Evolutionary conservation across 108 stramenopile genomes (phyloP).

Genomic region (Cyclotella kingstonii): DNA sequence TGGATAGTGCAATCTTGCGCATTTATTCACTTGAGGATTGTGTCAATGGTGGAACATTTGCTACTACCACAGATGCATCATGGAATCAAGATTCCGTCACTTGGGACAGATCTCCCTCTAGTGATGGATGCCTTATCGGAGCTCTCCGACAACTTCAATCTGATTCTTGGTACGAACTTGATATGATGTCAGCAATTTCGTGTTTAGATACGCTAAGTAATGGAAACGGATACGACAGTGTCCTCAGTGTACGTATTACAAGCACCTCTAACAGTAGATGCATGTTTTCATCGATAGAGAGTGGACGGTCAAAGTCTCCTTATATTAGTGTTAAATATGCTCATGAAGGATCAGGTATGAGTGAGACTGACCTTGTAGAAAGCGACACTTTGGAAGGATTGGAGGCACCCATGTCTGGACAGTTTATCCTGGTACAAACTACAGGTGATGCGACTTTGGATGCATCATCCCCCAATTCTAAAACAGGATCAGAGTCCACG

Average conservation of each 20-base stretch:
- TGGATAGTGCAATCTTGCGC: conserved; percentile 7
- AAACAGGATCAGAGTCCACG: background rate
- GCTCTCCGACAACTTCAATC: background rate
- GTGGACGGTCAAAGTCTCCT: conserved; percentile 16
- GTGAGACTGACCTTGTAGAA: too few relatives aligned
- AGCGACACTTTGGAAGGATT: background rate
- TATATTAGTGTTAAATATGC: conserved; percentile 10
- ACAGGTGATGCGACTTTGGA: conserved; percentile 18
- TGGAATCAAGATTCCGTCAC: conserved; percentile 17
- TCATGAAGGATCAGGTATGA: too few relatives aligned
- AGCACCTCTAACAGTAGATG: conserved; percentile 8
- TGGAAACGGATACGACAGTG: background rate
- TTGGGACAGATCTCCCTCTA: conserved; percentile 8
- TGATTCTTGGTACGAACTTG: conserved; percentile 22
- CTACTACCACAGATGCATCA: conserved; percentile 6
- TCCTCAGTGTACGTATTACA: conserved; percentile 16
- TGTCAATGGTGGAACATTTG: conserved; percentile 12
- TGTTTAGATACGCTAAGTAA: conserved; percentile 9
- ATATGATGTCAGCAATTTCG: conserved; percentile 5
- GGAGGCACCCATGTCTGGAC: conserved; percentile 1
- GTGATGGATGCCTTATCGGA: conserved; percentile 12
- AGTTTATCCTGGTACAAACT: conserved; percentile 14
- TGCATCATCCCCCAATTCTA: conserved; percentile 1
- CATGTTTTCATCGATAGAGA: conserved; percentile 26
- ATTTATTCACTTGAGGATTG: conserved; percentile 14